Base-by-base conservation (phyloP, 1,139 yeast species). In the Debaryomycetaceae sp. region DNA sequence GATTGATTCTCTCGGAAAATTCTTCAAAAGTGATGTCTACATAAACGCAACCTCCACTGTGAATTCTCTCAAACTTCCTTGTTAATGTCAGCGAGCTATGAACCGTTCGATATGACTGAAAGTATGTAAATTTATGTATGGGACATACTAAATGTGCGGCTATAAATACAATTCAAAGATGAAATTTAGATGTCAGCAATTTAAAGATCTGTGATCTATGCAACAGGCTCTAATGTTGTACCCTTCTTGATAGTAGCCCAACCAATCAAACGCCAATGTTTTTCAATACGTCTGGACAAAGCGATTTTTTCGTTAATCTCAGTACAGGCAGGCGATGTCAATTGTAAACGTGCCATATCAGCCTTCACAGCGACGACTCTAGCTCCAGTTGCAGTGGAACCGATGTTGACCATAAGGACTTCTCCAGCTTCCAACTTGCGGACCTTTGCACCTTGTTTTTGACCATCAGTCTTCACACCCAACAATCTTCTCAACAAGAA, bases 161-260 rank as follows among this genome's bases (percentile, higher is more conserved):
- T 54, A 55, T 55, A 55, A 55, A 50, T 54, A 56, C 57, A 56
- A 47, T 44, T 40, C 39, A 38, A 39, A 38, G 44, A 35, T 36
- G 22, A 40, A 34, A 41, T 44, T 33, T 42, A 37, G 44, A 41
- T 44, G 41, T 42, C 40, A 20, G 31, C 34, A 35, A 36, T 36
- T 40, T 23, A 22, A 24, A 24, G 38, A 41, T 37, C 48, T 14
- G 23, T 31, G 38, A 41, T 37, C 48, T 60, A 70, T 56, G 75
- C 71, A 59, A 71, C 62, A 45, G 95, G 93, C 63, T 86, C 93
- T 65, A 87, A 78, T 47, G 89, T 84, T 50, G 90, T 84, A 72
- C 99, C 99, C 73, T 89, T 90, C 74, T 89, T 88, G 66, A 95
- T 93, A 45, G 97, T 89, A 57, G 99, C 99, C 99, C 99, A 95